These are phyloP conservation scores for Diphasiastrum complanatum DNA, from an alignment of 83 land plant species.

Conservation along the genomic window DNA sequence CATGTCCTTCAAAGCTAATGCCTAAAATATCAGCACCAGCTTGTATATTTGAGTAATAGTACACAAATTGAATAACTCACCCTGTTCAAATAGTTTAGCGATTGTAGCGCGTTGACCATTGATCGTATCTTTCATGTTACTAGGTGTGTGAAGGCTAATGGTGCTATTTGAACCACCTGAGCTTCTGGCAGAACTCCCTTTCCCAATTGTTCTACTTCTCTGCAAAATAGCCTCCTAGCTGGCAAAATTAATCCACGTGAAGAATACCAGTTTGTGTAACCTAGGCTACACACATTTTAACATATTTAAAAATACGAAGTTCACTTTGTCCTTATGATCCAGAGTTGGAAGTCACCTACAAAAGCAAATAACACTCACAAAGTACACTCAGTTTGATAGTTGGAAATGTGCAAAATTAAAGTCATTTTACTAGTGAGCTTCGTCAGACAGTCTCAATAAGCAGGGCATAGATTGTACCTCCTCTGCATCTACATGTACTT, in stretches of 20 bases:
- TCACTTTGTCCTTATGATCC: no score
- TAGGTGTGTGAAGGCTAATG: conserved; percentile 21
- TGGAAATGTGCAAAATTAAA: no score
- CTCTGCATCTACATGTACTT: conserved; percentile 22
- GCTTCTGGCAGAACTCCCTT: conserved; percentile 24
- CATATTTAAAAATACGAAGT: background rate
- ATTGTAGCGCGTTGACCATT: conserved; percentile 38
- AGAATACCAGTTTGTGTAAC: background rate
- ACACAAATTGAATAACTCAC: no score
- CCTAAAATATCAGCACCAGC: no score
- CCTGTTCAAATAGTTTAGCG: conserved; percentile 39
- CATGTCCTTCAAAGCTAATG: no score
- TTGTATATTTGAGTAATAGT: no score
- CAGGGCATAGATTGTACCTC: conserved; percentile 17
- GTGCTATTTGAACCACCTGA: conserved; percentile 32
- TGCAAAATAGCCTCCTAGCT: no score
- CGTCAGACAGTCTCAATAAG: no score
- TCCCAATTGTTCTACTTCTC: conserved; percentile 19
- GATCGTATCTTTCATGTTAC: conserved; percentile 28
- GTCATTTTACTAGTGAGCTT: no score
- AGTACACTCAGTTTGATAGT: no score
- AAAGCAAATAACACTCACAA: no score
- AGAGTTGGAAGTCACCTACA: no score
- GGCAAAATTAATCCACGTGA: background rate
- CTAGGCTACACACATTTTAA: background rate